phyloP scores from a whole-genome alignment of 1,284 basidiomycete genomes.

The Malassezia restricta region DNA sequence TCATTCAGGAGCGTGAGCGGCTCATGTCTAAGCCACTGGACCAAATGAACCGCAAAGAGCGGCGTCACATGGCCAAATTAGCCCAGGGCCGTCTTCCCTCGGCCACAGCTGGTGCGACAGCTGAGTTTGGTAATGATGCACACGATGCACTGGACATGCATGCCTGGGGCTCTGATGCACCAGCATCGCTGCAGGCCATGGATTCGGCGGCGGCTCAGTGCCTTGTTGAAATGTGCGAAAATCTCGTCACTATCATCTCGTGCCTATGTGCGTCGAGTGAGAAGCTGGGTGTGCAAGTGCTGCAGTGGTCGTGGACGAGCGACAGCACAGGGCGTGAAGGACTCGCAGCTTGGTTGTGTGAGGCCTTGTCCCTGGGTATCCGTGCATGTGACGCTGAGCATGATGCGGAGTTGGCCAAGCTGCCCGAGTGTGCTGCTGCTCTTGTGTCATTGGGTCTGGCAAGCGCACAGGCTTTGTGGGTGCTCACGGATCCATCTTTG shows the following conservation, averaged over 20 bases:
- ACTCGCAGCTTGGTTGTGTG: constrained; percentile 24
- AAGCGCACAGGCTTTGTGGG: constrained; percentile 25
- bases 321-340: constrained; percentile 14
- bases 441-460: constrained; percentile 22
- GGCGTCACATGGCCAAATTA: constrained; percentile 35
- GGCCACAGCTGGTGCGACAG: constrained; percentile 16
- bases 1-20: constrained; percentile 20
- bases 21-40: constrained; percentile 32
- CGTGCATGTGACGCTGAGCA: not conserved
- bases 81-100: constrained; percentile 22
- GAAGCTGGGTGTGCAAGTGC: constrained; percentile 22
- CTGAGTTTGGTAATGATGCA: constrained; percentile 17
- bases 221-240: constrained; percentile 28
- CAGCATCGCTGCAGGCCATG: constrained; percentile 15
- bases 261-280: constrained; percentile 29
- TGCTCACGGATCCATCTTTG: constrained; percentile 17
- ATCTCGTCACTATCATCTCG: constrained; percentile 24
- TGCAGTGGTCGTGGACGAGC: constrained; percentile 21
- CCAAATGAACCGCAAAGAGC: constrained; percentile 45
- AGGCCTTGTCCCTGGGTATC: constrained; percentile 21
- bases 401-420: not conserved
- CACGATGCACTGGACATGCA: constrained; percentile 12
- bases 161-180: constrained; percentile 11
- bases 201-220: constrained; percentile 22
- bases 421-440: not conserved